Evolutionary conservation across 2,329 filamentous ascomycete genomes (phyloP), one percentile per base, ranked within the genome.

Genomic region (Talaromyces sp.): DNA sequence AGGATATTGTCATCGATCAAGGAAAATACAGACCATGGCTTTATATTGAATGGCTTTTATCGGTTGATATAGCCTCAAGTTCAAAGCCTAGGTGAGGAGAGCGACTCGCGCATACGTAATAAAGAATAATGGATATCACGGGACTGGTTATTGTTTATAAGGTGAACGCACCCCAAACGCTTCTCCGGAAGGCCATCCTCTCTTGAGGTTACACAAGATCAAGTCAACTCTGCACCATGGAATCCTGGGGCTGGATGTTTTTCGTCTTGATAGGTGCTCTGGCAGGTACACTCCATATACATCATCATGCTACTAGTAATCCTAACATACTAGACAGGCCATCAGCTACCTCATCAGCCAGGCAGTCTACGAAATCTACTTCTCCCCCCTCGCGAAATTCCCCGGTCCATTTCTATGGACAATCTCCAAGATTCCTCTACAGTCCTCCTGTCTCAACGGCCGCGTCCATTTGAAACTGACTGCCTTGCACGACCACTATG

Each of bases 401-500:
- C 50, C 50, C 14, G 28, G 50, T 31, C 50, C 50, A 9, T 30
- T 31, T 28, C 14, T 30, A 5, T 53, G 50, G 50, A 53, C 31
- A 31, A 53, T 28, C 4, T 53, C 50, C 50, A 53, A 53, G 30
- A 33, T 53, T 4, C 27, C 30, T 53, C 28, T 30, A 5, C 50
- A 53, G 30, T 28, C 10, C 18, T 28, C 50, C 28, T 30, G 12
- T 31, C 50, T 53, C 28, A 16, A n/a, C 7, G 50, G 30, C 3
- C 14, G 18, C 31, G 27, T 9, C 2, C 50, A 53, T 18, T 36
- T 59, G 27, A 18, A 42, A 10, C 27, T 63, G 47, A 1, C 56
- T 59, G 5, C 61, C 66, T 9, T n/a, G 14, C 44, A 52, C 30
- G 27, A 52, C 31, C n/a, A 34, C 12, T 52, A 57, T 12, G 56